Base-by-base conservation (phyloP, 257 asterid genomes). In the Nicotiana undulata region DNA sequence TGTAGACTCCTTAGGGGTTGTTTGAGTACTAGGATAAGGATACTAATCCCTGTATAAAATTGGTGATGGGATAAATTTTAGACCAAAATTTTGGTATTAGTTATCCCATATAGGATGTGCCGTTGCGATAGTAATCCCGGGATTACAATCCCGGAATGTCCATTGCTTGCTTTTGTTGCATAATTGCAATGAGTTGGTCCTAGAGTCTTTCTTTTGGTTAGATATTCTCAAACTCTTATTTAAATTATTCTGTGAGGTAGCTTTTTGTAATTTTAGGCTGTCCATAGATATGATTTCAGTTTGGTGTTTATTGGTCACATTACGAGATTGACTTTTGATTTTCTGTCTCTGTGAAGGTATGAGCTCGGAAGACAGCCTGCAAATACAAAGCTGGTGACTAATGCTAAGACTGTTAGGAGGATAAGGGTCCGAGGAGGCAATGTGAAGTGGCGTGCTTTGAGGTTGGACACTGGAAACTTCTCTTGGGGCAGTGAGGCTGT, bases 341-440 rank as follows among this genome's bases (percentile, higher is more conserved):
- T 28, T 9, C 63, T 17, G 79, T 52, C 51, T 11, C 7, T 32
- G 32, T 37, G 67, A 52, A 88, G 91, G 89, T 88, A 86, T 60
- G 91, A 88, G 87, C 83, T 88, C 8, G 91, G 91, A 58, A 81
- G 89, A 29, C 91, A 88, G 40, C 83, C 91, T 2, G 89, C 89
- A 44, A 88, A 81, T 60, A 88, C 91, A 0, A 88, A 88, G 82
- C 51, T 86, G 82, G 77, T 40, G 77, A 82, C 88, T 22, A 88
- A 88, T 67, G 80, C 83, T 85, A 88, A 88, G 83, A 88, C 91
- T 1, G 89, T 88, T 24, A 84, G 89, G 4, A 84, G 89, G 74
- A 82, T 88, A 29, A 81, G 91, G 79, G 89, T 86, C 56, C 70
- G 89, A 8, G 89, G 87, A 70, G 89, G 89, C 24, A 86, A 86